A percentile compares a stretch with the other conserved stretches of the same genome.
These are phyloP conservation scores for Rosa lucieae DNA, from an alignment of 306 rosid species.

Conservation along the genomic window DNA sequence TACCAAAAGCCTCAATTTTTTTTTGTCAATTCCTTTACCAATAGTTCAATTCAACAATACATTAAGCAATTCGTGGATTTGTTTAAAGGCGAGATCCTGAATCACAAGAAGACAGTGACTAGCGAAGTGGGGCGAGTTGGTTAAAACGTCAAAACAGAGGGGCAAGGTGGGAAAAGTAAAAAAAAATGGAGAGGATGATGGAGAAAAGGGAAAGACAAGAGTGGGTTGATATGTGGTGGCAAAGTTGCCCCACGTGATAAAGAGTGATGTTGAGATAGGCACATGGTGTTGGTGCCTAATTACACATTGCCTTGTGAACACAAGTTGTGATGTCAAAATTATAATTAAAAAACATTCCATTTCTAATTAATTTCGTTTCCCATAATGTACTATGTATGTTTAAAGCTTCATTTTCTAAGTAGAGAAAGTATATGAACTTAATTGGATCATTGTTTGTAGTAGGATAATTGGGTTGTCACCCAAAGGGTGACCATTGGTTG, in stretches of 20 bases:
- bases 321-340: background rate
- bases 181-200: slow-evolving; percentile 24
- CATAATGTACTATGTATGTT: background rate
- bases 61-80: background rate
- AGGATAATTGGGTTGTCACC: slow-evolving; percentile 7
- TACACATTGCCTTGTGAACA: background rate
- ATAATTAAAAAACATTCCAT: background rate
- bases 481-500: slow-evolving; percentile 11
- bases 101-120: background rate
- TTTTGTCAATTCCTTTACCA: background rate
- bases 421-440: background rate
- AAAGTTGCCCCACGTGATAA: slow-evolving; percentile 62
- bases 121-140: background rate
- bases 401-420: background rate
- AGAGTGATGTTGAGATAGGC: slow-evolving; percentile 46
- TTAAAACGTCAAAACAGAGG: slow-evolving; percentile 2
- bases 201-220: slow-evolving; percentile 29
- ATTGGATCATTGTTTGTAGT: background rate
- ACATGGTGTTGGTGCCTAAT: slow-evolving; percentile 45
- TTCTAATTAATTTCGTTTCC: background rate
- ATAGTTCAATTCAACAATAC: background rate
- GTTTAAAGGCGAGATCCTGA: background rate
- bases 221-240: slow-evolving; percentile 55
- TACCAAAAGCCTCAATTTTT: background rate
- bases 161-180: slow-evolving; percentile 13